phyloP scores from a whole-genome alignment of 2,329 filamentous ascomycete genomes.

The Penicillium capsulatum region DNA sequence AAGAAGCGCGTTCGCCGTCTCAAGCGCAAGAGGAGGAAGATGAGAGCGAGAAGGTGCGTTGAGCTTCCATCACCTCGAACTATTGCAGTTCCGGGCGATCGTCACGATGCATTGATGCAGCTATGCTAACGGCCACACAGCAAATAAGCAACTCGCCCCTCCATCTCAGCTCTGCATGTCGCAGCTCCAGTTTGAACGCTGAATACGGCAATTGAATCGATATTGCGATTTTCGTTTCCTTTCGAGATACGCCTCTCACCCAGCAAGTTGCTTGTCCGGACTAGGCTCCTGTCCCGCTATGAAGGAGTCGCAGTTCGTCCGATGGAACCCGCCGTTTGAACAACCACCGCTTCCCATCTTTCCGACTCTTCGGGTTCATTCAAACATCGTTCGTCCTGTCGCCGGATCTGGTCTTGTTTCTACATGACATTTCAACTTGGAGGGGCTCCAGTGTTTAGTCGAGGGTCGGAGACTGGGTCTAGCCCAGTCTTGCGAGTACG shows the following conservation, averaged over 20 bases:
- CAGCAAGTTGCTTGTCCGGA: conserved; percentile 21
- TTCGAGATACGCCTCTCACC: conserved; percentile 25
- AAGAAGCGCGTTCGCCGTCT: conserved; percentile 99
- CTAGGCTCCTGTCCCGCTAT: conserved; percentile 14
- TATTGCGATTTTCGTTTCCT: conserved; percentile 30
- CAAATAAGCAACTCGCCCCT: conserved; percentile 63
- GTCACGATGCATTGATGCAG: neutral
- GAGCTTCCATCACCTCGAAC: conserved; percentile 45
- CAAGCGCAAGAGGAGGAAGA: conserved; percentile 99
- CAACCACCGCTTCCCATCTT: conserved; percentile 11
- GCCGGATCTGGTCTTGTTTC: conserved; percentile 21
- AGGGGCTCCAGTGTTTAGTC: conserved; percentile 33
- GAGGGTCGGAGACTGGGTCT: conserved; percentile 29
- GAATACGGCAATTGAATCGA: conserved; percentile 37
- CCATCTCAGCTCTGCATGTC: conserved; percentile 49
- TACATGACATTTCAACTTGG: conserved; percentile 17
- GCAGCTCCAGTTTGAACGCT: conserved; percentile 38
- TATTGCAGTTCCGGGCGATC: neutral
- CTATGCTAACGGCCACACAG: no score
- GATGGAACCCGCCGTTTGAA: conserved; percentile 32
- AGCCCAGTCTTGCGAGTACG: conserved; percentile 15
- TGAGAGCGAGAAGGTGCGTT: conserved; percentile 95
- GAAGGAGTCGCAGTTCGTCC: conserved; percentile 18
- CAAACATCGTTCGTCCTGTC: conserved; percentile 30
- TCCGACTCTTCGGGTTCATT: conserved; percentile 30